Evolutionary conservation across 78 protist genomes (phyloP).

Genomic region (Bigelowiella natans): DNA sequence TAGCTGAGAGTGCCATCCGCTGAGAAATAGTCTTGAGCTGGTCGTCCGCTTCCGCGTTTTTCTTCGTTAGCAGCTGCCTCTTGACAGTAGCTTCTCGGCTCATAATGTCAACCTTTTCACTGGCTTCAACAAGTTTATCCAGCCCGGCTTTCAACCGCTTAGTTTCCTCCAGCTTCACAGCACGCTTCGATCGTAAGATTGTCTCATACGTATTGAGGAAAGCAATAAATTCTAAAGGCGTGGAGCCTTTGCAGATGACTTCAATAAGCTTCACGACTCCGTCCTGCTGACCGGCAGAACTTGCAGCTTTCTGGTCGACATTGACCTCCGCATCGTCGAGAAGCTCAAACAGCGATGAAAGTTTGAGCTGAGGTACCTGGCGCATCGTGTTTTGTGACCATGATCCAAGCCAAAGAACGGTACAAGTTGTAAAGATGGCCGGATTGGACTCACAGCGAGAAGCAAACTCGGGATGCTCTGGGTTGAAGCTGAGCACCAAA

Average conservation of each 20-base stretch:
- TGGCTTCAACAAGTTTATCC: conserved; percentile 46
- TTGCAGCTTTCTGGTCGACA: too few relatives aligned
- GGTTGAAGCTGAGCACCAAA: conserved; percentile 54
- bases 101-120: conserved; percentile 41
- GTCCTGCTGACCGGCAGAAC: too few relatives aligned
- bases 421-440: conserved; percentile 57
- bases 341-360: too few relatives aligned
- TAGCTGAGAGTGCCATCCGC: neutral
- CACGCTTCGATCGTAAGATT: conserved; percentile 10
- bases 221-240: conserved; percentile 30
- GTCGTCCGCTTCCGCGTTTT: conserved; percentile 36
- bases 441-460: conserved; percentile 60
- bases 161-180: neutral
- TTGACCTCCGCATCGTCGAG: too few relatives aligned
- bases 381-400: conserved; percentile 26
- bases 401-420: conserved; percentile 46
- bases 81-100: conserved; percentile 42
- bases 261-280: too few relatives aligned
- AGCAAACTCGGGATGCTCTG: conserved; percentile 30
- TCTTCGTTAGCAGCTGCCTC: conserved; percentile 17
- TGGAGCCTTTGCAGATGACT: conserved; percentile 4
- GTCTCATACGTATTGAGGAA: conserved; percentile 4
- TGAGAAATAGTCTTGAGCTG: neutral
- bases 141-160: conserved; percentile 33
- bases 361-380: too few relatives aligned